Evolutionary conservation across 331 rosid genomes (phyloP).

Genomic region (Acacia pycnantha): DNA sequence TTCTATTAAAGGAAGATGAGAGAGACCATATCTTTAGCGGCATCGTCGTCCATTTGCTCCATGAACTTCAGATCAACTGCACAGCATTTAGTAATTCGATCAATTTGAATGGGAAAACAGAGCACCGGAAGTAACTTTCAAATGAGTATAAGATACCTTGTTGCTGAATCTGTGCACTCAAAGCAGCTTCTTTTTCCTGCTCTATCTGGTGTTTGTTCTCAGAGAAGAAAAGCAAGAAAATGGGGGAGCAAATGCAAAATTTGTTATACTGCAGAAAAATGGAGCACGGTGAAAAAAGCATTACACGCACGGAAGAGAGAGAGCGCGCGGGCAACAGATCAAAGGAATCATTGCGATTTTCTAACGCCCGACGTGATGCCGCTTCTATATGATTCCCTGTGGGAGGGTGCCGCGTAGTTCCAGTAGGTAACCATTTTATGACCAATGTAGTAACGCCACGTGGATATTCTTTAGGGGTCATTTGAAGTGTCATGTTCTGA

Average conservation of each 20-base stretch:
- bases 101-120: neutral
- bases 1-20: neutral
- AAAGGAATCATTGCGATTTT: neutral
- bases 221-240: constrained; percentile 10
- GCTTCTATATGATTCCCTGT: neutral
- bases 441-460: neutral
- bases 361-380: neutral
- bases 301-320: neutral
- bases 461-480: neutral
- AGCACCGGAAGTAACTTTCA: neutral
- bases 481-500: neutral
- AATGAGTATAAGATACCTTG: neutral
- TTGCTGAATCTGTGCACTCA: neutral
- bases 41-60: constrained; percentile 33
- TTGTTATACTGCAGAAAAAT: constrained; percentile 13
- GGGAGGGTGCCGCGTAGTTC: neutral
- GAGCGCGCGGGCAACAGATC: neutral
- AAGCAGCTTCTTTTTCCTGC: neutral
- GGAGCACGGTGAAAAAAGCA: neutral
- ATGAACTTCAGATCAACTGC: constrained; percentile 16
- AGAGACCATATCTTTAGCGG: constrained; percentile 39
- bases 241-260: constrained; percentile 27
- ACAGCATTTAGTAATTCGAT: neutral
- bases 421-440: neutral
- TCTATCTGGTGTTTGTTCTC: neutral